Conservation (phyloP, 1,284 basidiomycete genomes). For the Hymenochaete sp. region DNA sequence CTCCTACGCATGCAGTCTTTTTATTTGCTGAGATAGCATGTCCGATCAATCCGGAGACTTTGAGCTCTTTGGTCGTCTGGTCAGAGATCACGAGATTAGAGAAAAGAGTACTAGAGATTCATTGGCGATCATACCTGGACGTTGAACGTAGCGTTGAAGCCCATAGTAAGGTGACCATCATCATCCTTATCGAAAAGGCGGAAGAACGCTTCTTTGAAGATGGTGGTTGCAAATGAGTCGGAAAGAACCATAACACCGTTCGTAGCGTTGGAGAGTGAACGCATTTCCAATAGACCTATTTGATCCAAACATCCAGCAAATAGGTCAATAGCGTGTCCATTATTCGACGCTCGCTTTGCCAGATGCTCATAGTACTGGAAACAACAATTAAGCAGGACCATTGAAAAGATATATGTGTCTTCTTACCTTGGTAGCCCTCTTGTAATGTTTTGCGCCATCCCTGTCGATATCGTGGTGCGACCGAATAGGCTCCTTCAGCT, state of each 20-base stretch:
- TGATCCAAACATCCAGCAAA: conserved; percentile 98
- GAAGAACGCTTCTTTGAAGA: conserved; percentile 98
- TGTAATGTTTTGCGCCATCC: conserved; percentile 96
- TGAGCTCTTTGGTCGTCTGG: conserved; percentile 96
- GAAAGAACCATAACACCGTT: conserved; percentile 96
- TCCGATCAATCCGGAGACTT: conserved; percentile 96
- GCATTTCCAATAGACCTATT: conserved; percentile 97
- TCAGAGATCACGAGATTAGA: neutral
- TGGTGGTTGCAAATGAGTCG: conserved; percentile 96
- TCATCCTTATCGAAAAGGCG: conserved; percentile 93
- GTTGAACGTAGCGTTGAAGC: conserved; percentile 98
- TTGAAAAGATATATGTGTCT: conserved; percentile 1
- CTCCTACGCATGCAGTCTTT: conserved; percentile 94
- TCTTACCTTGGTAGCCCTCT: conserved; percentile 86
- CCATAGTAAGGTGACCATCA: conserved; percentile 90
- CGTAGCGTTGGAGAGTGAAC: conserved; percentile 87
- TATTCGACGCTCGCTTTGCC: conserved; percentile 89
- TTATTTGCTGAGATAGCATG: conserved; percentile 97
- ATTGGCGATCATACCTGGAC: conserved; percentile 60
- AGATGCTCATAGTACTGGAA: conserved; percentile 89
- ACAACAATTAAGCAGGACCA: conserved; percentile 11
- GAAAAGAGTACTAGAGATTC: neutral
- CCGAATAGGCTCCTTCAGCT: conserved; percentile 95
- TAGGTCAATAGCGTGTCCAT: conserved; percentile 92
- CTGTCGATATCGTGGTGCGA: conserved; percentile 99